Evolutionary conservation across 306 rosid genomes (phyloP).

Genomic region (Quercus robur): DNA sequence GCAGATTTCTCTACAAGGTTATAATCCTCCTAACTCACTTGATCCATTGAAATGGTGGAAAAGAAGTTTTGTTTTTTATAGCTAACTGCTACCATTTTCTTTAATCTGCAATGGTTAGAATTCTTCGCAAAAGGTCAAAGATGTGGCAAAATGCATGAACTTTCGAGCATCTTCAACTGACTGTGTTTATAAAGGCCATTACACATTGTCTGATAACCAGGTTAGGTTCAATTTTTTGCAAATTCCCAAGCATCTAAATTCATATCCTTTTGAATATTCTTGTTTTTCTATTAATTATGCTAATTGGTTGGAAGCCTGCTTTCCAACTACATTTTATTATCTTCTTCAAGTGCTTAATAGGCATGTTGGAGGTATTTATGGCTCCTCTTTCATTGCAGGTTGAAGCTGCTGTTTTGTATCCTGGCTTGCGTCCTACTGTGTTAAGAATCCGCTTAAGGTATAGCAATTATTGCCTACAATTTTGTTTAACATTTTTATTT

Average conservation of each 20-base stretch:
- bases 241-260: conserved; percentile 6
- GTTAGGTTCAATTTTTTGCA: conserved; percentile 33
- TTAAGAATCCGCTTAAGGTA: conserved; percentile 91
- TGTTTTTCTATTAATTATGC: neutral
- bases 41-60: neutral
- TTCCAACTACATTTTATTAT: neutral
- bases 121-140: conserved; percentile 85
- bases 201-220: conserved; percentile 84
- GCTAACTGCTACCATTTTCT: conserved; percentile 21
- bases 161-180: conserved; percentile 69
- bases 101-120: conserved; percentile 47
- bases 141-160: conserved; percentile 85
- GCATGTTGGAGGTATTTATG: conserved; percentile 25
- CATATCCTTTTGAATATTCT: neutral
- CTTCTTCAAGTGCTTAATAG: neutral
- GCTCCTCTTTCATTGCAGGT: conserved; percentile 47
- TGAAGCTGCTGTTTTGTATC: conserved; percentile 93
- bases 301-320: neutral
- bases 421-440: conserved; percentile 87
- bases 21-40: conserved; percentile 11
- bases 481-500: neutral
- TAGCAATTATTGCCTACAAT: neutral
- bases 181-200: conserved; percentile 70
- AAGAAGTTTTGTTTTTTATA: neutral
- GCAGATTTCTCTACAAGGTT: conserved; percentile 92